phyloP scores from a whole-genome alignment of 768 basidiomycete species.

The Boletus huronensis region DNA sequence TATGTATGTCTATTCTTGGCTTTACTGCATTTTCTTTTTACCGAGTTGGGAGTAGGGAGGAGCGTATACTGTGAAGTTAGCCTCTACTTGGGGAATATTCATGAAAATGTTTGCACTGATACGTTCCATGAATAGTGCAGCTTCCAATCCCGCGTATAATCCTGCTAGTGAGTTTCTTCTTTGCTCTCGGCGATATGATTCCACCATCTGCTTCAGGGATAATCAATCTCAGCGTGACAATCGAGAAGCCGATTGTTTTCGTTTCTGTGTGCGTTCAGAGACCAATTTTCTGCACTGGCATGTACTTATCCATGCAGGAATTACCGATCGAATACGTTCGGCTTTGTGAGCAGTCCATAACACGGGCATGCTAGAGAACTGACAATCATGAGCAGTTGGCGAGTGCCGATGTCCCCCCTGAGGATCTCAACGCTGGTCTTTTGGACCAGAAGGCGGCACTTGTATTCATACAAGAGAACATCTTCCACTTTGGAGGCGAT shows the following conservation, averaged over 20 bases:
- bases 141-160: slow-evolving; percentile 15
- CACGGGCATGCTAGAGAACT: neutral
- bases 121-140: slow-evolving; percentile 3
- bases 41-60: slow-evolving; percentile 5
- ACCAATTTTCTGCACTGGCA: neutral
- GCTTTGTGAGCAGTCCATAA: slow-evolving; percentile 9
- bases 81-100: neutral
- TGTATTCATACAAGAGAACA: slow-evolving; percentile 61
- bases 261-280: slow-evolving; percentile 12
- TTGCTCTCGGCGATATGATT: neutral
- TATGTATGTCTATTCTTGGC: slow-evolving; percentile 4
- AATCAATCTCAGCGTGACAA: slow-evolving; percentile 1
- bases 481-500: slow-evolving; percentile 63
- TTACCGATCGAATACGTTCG: slow-evolving; percentile 16
- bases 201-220: slow-evolving; percentile 3
- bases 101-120: neutral
- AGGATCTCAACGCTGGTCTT: slow-evolving; percentile 58
- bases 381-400: slow-evolving; percentile 38
- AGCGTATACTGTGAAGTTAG: slow-evolving; percentile 11
- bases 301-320: slow-evolving; percentile 7
- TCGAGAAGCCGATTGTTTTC: slow-evolving; percentile 17
- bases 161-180: slow-evolving; percentile 10
- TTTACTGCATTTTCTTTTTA: neutral
- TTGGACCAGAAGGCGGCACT: slow-evolving; percentile 59
- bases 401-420: slow-evolving; percentile 40